These are phyloP conservation scores for Crithidia bombi DNA, from an alignment of 208 protist genomes.

Conservation along the genomic window DNA sequence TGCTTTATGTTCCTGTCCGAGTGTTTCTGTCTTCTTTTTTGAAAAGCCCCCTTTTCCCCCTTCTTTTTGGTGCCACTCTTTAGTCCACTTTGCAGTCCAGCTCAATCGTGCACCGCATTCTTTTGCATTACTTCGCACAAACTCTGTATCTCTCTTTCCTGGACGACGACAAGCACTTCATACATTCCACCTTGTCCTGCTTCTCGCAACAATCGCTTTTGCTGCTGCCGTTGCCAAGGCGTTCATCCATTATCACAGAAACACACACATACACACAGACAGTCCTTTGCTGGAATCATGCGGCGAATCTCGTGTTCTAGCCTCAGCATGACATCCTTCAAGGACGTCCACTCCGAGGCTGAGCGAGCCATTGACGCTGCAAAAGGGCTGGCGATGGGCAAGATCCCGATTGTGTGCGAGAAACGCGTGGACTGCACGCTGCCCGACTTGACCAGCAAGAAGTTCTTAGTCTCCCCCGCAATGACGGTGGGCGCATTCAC, in stretches of 20 bases:
- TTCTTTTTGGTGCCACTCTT: too few species aligned
- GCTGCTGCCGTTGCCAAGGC: too few species aligned
- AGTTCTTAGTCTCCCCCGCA: constrained; percentile 41
- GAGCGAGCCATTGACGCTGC: constrained; percentile 50
- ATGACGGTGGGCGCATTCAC: constrained; percentile 36
- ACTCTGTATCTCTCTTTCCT: not conserved
- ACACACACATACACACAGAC: not conserved
- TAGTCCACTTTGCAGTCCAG: too few species aligned
- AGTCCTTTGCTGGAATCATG: not conserved
- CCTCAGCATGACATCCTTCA: constrained; percentile 30
- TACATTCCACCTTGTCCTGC: not conserved
- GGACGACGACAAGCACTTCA: not conserved
- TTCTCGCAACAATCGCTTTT: too few species aligned
- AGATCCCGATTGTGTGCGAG: constrained; percentile 87
- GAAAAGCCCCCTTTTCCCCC: too few species aligned
- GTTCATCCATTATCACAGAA: too few species aligned
- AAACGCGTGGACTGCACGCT: constrained; percentile 78
- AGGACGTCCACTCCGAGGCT: constrained; percentile 48
- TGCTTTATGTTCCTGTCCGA: too few species aligned
- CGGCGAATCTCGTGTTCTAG: constrained; percentile 6
- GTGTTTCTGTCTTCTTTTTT: too few species aligned
- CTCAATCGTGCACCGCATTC: not conserved
- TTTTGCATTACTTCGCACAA: not conserved
- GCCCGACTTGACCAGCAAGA: constrained; percentile 86
- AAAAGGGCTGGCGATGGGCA: constrained; percentile 32